Conservation (phyloP, 768 basidiomycete genomes). For the Phallus indusiatus region DNA sequence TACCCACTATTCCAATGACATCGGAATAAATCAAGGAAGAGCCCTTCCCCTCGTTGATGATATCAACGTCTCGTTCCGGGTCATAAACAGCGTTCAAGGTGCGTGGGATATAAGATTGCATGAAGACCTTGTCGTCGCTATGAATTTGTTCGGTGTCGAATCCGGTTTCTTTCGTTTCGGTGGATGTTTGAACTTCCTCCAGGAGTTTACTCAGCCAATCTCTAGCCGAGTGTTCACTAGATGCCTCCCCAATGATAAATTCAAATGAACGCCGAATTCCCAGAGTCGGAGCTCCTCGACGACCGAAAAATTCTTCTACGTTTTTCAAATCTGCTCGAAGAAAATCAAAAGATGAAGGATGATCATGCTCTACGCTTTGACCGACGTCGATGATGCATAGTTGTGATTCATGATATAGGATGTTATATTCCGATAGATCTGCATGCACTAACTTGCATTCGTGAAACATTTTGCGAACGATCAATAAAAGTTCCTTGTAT, state of each 20-base stretch:
- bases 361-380: constrained; percentile 97
- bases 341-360: constrained; percentile 94
- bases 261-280: constrained; percentile 82
- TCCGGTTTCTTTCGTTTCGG: constrained; percentile 13
- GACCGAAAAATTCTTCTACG: constrained; percentile 83
- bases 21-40: constrained; percentile 76
- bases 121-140: constrained; percentile 84
- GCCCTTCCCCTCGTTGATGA: constrained; percentile 60
- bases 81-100: constrained; percentile 88
- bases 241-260: constrained; percentile 62
- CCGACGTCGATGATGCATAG: constrained; percentile 96
- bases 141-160: constrained; percentile 21
- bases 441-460: constrained; percentile 93
- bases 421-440: constrained; percentile 97
- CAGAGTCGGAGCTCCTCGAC: constrained; percentile 63
- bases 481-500: constrained; percentile 73
- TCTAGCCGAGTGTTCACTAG: constrained; percentile 25
- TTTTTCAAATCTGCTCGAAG: constrained; percentile 87
- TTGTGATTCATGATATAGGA: constrained; percentile 75
- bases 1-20: constrained; percentile 66
- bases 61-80: constrained; percentile 85
- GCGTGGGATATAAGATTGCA: constrained; percentile 87
- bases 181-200: constrained; percentile 2
- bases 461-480: constrained; percentile 78
- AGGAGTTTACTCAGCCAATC: constrained; percentile 38